A percentile compares a stretch with the other conserved stretches of the same genome.
phyloP scores from a whole-genome alignment of 257 asterid species.

The Solanum pinnatisectum region DNA sequence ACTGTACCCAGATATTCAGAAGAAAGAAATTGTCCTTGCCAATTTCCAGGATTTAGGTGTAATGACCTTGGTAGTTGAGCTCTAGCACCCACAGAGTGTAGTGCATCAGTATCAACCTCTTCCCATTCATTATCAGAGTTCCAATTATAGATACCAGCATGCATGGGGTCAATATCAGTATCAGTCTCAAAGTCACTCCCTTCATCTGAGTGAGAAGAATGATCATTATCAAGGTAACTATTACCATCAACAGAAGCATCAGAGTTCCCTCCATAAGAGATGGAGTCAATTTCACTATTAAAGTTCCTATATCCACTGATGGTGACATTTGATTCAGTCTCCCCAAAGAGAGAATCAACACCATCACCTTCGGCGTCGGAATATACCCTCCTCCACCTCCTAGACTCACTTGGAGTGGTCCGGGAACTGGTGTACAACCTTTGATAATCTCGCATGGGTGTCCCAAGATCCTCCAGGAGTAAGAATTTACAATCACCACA shows the following conservation, averaged over 20 bases:
- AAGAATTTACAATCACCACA: conserved; percentile 82
- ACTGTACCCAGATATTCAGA: conserved; percentile 27
- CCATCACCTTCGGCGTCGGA: conserved; percentile 83
- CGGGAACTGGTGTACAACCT: conserved; percentile 38
- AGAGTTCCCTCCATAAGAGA: conserved; percentile 61
- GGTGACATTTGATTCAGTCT: conserved; percentile 64
- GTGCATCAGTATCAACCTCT: conserved; percentile 40
- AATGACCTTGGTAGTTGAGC: conserved; percentile 16
- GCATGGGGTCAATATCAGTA: conserved; percentile 90
- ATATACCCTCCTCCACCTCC: conserved; percentile 56
- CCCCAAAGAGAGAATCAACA: conserved; percentile 63
- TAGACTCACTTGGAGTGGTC: conserved; percentile 57
- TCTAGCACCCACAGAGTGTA: conserved; percentile 19
- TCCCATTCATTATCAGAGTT: conserved; percentile 68
- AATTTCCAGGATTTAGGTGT: conserved; percentile 10
- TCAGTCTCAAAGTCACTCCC: conserved; percentile 59
- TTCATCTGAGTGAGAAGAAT: conserved; percentile 29
- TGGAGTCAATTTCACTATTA: conserved; percentile 48
- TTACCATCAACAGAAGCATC: conserved; percentile 64
- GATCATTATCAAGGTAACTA: conserved; percentile 45
- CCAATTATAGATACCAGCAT: conserved; percentile 68
- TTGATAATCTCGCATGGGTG: conserved; percentile 37
- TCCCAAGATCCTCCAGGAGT: conserved; percentile 57
- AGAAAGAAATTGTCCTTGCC: conserved; percentile 24
- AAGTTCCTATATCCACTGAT: conserved; percentile 53